Conservation (phyloP, 108 stramenopile species). For the Mediolabrus comicus region DNA sequence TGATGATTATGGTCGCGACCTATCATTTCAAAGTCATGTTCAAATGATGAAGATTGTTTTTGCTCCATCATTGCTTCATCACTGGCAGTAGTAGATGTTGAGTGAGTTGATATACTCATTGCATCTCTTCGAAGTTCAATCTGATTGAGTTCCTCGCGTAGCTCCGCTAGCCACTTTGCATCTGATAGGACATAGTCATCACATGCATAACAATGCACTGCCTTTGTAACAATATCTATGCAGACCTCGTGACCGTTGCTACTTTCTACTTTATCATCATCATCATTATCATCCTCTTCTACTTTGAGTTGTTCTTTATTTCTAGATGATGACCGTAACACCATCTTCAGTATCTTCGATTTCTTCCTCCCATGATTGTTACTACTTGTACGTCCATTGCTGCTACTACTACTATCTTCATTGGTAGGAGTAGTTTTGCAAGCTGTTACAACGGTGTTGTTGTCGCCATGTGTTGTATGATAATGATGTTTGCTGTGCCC, state of each 20-base stretch:
- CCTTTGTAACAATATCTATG: slow-evolving; percentile 42
- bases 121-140: slow-evolving; percentile 30
- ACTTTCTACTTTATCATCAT: not conserved
- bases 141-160: slow-evolving; percentile 27
- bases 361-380: slow-evolving; percentile 25
- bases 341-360: slow-evolving; percentile 17
- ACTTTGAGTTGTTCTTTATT: not conserved
- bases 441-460: not conserved
- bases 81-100: not conserved
- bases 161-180: slow-evolving; percentile 29
- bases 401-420: not conserved
- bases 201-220: slow-evolving; percentile 47
- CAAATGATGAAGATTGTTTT: slow-evolving; percentile 6
- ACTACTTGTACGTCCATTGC: not conserved
- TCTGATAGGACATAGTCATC: slow-evolving; percentile 50
- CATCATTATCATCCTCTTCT: not conserved
- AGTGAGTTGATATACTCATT: not conserved
- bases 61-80: slow-evolving; percentile 11
- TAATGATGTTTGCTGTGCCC: slow-evolving; percentile 47
- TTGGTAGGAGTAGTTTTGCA: not conserved
- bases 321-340: slow-evolving; percentile 8
- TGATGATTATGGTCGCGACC: no score
- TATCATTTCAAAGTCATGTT: slow-evolving; percentile 40
- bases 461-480: slow-evolving; percentile 28
- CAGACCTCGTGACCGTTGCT: slow-evolving; percentile 38